A percentile compares a stretch with the other conserved stretches of the same genome.
Conservation (phyloP, 192 early-diverging fungal genomes). For the Gonapodya prolifera region DNA sequence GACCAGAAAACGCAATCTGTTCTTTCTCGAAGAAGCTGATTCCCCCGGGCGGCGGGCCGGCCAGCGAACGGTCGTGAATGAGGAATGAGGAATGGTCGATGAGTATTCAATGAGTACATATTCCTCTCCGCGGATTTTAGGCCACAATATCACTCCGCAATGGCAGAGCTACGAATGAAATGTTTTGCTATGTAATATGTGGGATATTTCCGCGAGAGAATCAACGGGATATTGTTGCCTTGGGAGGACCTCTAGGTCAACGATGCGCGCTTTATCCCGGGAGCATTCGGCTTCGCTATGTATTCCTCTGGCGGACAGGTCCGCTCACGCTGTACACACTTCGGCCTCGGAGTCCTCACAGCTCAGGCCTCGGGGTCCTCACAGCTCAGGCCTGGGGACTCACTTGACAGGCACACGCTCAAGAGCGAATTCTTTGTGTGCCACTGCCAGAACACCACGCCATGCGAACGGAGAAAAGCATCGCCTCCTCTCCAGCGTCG, state of each 20-base stretch:
- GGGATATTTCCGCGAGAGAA: neutral
- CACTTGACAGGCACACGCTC: conserved; percentile 1
- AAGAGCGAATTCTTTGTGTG: conserved; percentile 2
- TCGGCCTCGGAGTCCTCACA: neutral
- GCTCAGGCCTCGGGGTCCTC: neutral
- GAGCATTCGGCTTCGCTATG: neutral
- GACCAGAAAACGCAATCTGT: neutral
- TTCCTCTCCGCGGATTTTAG: neutral
- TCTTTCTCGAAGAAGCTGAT: conserved; percentile 5
- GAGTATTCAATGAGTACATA: neutral
- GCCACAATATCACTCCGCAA: too few species aligned
- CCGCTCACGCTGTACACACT: neutral
- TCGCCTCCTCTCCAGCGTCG: neutral
- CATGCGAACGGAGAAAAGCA: conserved; percentile 2
- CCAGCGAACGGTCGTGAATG: too few species aligned
- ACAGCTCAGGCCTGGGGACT: neutral
- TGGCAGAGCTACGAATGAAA: neutral
- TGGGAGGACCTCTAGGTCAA: neutral
- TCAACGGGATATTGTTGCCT: neutral
- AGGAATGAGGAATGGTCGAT: neutral
- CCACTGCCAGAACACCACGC: neutral
- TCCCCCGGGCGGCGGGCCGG: neutral
- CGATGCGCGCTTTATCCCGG: neutral
- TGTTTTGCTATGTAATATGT: neutral
- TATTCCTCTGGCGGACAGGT: neutral